A percentile compares a stretch with the other conserved stretches of the same genome.
Conservation (phyloP, 2,329 filamentous ascomycete genomes). For the Stemphylium beticola region DNA sequence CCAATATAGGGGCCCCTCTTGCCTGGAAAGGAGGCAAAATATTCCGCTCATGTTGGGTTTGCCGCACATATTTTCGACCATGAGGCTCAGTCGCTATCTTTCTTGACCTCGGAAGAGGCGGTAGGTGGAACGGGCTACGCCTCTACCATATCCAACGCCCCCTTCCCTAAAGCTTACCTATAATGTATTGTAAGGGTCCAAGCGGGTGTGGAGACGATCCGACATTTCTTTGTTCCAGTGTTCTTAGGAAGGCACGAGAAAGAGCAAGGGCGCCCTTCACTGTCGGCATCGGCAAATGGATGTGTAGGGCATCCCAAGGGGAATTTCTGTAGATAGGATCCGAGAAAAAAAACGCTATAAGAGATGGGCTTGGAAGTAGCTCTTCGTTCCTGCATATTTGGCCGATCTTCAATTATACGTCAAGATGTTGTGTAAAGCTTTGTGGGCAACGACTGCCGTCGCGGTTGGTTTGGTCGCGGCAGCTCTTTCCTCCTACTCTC, state of each 20-base stretch:
- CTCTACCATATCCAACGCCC: too few species aligned
- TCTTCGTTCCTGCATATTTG: background rate
- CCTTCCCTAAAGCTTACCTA: too few species aligned
- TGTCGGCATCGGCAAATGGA: background rate
- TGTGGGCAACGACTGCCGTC: background rate
- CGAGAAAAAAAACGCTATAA: background rate
- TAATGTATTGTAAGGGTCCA: too few species aligned
- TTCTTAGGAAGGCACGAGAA: background rate
- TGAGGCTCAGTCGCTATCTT: too few species aligned
- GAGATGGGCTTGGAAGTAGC: background rate
- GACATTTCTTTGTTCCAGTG: background rate
- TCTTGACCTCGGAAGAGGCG: too few species aligned
- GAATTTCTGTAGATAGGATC: background rate
- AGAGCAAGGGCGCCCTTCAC: background rate
- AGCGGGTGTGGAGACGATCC: background rate
- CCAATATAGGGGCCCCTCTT: too few species aligned
- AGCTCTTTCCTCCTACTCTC: background rate
- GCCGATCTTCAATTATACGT: background rate
- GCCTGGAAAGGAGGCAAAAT: too few species aligned
- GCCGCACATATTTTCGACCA: too few species aligned
- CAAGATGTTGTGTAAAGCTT: background rate
- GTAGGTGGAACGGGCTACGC: too few species aligned
- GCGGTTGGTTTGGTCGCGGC: background rate
- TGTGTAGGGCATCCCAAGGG: background rate
- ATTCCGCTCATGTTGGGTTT: too few species aligned